Conservation (phyloP, 2,329 filamentous ascomycete genomes). For the Hypoxylon sp. region DNA sequence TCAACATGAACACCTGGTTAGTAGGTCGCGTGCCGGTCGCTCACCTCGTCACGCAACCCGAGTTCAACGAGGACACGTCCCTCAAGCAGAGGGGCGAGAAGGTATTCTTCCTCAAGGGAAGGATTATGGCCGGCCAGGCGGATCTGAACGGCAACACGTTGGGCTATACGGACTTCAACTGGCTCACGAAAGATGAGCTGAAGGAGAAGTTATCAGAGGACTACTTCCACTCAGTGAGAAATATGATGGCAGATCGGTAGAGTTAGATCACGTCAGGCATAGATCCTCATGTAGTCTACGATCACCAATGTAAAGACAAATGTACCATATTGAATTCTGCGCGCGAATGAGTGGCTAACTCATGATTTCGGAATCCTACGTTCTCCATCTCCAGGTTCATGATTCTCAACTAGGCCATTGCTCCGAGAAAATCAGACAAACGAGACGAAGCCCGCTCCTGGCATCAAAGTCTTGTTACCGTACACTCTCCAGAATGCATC, state of each 20-base stretch:
- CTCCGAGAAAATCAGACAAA: background rate
- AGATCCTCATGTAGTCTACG: conserved; percentile 28
- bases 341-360: background rate
- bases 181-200: conserved; percentile 91
- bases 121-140: conserved; percentile 97
- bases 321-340: conserved; percentile 41
- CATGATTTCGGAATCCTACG: background rate
- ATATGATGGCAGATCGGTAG: conserved; percentile 84
- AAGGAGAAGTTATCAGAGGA: conserved; percentile 67
- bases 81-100: conserved; percentile 71
- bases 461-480: conserved; percentile 32
- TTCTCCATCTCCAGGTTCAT: no score
- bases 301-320: conserved; percentile 38
- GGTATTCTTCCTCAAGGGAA: conserved; percentile 93
- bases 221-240: conserved; percentile 79
- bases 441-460: conserved; percentile 8
- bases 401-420: no score
- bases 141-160: conserved; percentile 76
- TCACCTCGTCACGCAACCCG: conserved; percentile 69
- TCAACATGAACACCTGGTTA: conserved; percentile 99
- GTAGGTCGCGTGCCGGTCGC: conserved; percentile 90
- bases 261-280: conserved; percentile 11
- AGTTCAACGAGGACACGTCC: conserved; percentile 53
- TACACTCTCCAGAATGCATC: conserved; percentile 31
- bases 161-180: conserved; percentile 84